Evolutionary conservation across 805 yeast genomes (phyloP), one percentile per base, ranked within the genome.

Genomic region (Metschnikowia lachancei): DNA sequence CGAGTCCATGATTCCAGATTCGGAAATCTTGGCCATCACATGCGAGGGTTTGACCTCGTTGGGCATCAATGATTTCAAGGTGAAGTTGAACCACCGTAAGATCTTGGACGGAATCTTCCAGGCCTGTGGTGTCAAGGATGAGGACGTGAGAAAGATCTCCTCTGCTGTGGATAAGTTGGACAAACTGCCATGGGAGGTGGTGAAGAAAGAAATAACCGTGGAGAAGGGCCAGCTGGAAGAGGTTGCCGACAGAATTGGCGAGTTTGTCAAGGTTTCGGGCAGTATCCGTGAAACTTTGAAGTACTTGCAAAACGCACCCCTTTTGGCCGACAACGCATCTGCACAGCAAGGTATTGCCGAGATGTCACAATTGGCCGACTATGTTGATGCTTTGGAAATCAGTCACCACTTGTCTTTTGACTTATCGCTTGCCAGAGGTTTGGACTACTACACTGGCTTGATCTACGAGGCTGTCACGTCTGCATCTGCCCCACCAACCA

Each of bases 141-240:
- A 87, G 62, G 98, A 94, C 62, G 96, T 92, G 32, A 82, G 99
- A 73, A 88, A 82, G 63, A 81, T 94, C 51, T 87, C 96, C 14
- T 83, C 94, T 56, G 97, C 99, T 22, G 98, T 94, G 36, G 99
- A 94, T 70, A 94, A 94, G 67, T 78, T 94, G 58, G 99, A 94
- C 68, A 94, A 94, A 69, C 72, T 80, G 10, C 97, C 99, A 43
- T 94, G 99, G 99, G 95, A 81, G 42, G 95, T 74, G 1, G 99
- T 94, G 49, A 87, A 82, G 71, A 82, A 81, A 64, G 99, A 94
- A 71, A 94, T 94, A 85, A 81, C 82, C 37, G 91, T 73, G 20
- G 99, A 94, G 58, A 94, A 94, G 76, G 82, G 83, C 49, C 97
- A 94, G 65, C 70, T 88, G 13, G 96, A 83, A 61, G 95, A 82